Conservation (phyloP, 169 alveolate species). For the Cryptosporidium ubiquitum region DNA sequence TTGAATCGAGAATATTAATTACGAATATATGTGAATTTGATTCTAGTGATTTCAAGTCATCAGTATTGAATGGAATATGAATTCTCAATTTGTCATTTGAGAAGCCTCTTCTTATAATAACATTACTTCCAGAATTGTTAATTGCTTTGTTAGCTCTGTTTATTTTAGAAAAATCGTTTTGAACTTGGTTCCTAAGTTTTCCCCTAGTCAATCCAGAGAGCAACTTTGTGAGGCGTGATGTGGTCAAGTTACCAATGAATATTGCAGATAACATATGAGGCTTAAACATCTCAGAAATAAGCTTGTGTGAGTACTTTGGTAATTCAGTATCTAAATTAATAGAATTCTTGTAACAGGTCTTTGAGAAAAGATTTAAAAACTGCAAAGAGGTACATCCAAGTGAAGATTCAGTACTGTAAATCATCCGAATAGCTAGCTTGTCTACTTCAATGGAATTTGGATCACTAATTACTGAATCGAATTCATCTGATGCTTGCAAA, state of each 20-base stretch:
- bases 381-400: not conserved
- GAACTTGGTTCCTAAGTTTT: not conserved
- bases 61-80: not conserved
- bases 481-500: not conserved
- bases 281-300: not conserved
- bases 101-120: not conserved
- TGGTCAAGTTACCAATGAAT: not conserved
- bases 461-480: not conserved
- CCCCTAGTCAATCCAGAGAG: not conserved
- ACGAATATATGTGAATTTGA: not conserved
- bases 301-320: not conserved
- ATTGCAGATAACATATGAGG: not conserved
- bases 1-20: not conserved
- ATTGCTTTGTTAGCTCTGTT: not conserved
- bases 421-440: not conserved
- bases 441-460: slow-evolving; percentile 2
- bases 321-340: not conserved
- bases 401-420: not conserved
- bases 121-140: not conserved
- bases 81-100: not conserved
- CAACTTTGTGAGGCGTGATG: not conserved
- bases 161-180: not conserved
- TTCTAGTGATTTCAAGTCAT: not conserved
- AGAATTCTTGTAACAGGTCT: not conserved
- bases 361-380: not conserved